These are phyloP conservation scores for Gaeumannomyces tritici DNA, from an alignment of 2,329 filamentous ascomycete genomes.

Conservation along the genomic window DNA sequence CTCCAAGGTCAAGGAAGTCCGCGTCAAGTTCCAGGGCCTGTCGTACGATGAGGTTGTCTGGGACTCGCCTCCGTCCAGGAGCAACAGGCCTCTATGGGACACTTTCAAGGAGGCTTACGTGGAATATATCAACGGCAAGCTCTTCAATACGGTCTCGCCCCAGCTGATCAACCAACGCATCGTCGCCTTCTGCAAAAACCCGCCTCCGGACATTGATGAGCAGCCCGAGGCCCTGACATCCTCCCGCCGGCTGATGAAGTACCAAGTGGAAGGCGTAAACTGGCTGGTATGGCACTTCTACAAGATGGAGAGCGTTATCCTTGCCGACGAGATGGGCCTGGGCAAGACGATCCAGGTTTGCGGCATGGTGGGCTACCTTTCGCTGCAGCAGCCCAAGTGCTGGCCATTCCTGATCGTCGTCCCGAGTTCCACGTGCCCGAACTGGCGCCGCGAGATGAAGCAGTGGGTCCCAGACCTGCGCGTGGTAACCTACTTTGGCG, in stretches of 20 bases:
- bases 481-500: slow-evolving; percentile 89
- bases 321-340: slow-evolving; percentile 96
- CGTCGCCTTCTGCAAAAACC: slow-evolving; percentile 49
- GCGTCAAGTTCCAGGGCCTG: slow-evolving; percentile 88
- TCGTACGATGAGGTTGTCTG: slow-evolving; percentile 86
- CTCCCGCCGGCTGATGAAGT: slow-evolving; percentile 74
- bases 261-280: slow-evolving; percentile 87
- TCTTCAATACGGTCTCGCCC: slow-evolving; percentile 50
- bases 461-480: slow-evolving; percentile 80
- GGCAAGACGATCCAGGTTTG: slow-evolving; percentile 96
- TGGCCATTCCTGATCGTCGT: slow-evolving; percentile 92
- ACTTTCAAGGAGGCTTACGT: slow-evolving; percentile 78
- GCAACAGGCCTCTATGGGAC: slow-evolving; percentile 57
- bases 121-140: slow-evolving; percentile 73
- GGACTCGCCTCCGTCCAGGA: slow-evolving; percentile 66
- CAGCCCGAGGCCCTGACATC: slow-evolving; percentile 69
- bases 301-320: slow-evolving; percentile 70
- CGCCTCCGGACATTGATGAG: slow-evolving; percentile 59
- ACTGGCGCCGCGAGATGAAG: slow-evolving; percentile 95
- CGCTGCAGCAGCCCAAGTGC: slow-evolving; percentile 58
- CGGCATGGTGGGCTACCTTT: slow-evolving; percentile 65
- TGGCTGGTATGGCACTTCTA: slow-evolving; percentile 93
- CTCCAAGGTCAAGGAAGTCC: slow-evolving; percentile 60
- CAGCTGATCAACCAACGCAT: slow-evolving; percentile 58
- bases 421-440: slow-evolving; percentile 91